Evolutionary conservation across 345 rosid species (phyloP).

Genomic region (Eucalyptus pauciflora): DNA sequence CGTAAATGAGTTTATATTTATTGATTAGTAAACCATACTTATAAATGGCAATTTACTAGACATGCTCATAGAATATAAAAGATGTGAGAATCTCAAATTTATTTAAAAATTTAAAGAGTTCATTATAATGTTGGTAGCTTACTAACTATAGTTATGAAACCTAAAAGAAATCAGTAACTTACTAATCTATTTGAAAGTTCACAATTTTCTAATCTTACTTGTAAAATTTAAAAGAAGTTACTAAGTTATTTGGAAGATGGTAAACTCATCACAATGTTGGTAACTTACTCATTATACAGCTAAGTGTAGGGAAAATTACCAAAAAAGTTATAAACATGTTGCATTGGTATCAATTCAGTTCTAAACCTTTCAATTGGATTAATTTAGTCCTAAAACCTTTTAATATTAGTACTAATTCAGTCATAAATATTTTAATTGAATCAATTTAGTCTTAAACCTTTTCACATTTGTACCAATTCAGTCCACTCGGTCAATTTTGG

Average conservation of each 20-base stretch:
- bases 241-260: not conserved
- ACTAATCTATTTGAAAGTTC: not conserved
- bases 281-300: not conserved
- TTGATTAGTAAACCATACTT: not conserved
- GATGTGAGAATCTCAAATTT: not conserved
- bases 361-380: fast-evolving
- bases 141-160: not conserved
- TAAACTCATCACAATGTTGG: not conserved
- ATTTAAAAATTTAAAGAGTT: not conserved
- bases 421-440: too few species aligned
- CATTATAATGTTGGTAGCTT: not conserved
- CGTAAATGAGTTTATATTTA: not conserved
- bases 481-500: fast-evolving
- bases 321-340: fast-evolving
- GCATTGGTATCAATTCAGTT: fast-evolving
- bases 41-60: not conserved
- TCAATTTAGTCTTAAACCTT: fast-evolving
- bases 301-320: not conserved
- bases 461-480: fast-evolving
- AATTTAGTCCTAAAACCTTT: fast-evolving
- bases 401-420: fast-evolving
- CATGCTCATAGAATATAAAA: not conserved
- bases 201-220: not conserved
- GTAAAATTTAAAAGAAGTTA: not conserved
- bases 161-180: not conserved